Conservation (phyloP, 2,329 filamentous ascomycete species). For the Claviceps arundinis region DNA sequence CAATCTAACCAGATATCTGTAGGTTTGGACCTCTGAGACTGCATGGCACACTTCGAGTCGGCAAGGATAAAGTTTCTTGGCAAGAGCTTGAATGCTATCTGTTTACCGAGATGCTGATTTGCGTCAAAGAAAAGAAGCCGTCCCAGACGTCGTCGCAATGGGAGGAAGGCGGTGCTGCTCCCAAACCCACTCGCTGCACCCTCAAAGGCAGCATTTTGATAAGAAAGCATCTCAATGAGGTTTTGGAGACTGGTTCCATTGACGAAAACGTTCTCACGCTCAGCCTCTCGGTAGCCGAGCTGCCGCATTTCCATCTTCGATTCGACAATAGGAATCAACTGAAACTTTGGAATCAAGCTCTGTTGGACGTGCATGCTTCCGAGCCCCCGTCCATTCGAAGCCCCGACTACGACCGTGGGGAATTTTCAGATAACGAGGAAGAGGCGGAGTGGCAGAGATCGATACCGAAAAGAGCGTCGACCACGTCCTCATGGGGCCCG, state of each 20-base stretch:
- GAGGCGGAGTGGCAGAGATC: slow-evolving; percentile 64
- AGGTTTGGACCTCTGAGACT: slow-evolving; percentile 86
- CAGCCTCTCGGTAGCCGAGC: slow-evolving; percentile 77
- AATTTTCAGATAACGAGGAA: slow-evolving; percentile 73
- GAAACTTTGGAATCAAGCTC: slow-evolving; percentile 78
- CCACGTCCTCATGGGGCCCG: slow-evolving; percentile 68
- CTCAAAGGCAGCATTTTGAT: slow-evolving; percentile 96
- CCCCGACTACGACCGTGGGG: slow-evolving; percentile 64
- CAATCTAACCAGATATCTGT: slow-evolving; percentile 7
- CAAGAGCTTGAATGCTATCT: slow-evolving; percentile 95
- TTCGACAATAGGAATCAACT: slow-evolving; percentile 76
- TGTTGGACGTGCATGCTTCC: slow-evolving; percentile 68
- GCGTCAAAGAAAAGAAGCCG: slow-evolving; percentile 91
- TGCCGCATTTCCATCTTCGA: slow-evolving; percentile 86
- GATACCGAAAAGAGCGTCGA: slow-evolving; percentile 57
- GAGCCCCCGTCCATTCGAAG: slow-evolving; percentile 51
- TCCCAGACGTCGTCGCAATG: slow-evolving; percentile 44
- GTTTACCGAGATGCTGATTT: slow-evolving; percentile 98
- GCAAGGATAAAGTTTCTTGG: slow-evolving; percentile 93
- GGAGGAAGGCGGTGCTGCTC: slow-evolving; percentile 45
- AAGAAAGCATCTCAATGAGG: slow-evolving; percentile 91
- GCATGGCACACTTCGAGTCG: slow-evolving; percentile 80
- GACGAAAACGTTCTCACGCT: slow-evolving; percentile 81
- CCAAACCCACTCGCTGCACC: slow-evolving; percentile 60
- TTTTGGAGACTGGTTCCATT: slow-evolving; percentile 53